Conservation (phyloP, 1,139 yeast genomes). For the Lodderomyces margitis region DNA sequence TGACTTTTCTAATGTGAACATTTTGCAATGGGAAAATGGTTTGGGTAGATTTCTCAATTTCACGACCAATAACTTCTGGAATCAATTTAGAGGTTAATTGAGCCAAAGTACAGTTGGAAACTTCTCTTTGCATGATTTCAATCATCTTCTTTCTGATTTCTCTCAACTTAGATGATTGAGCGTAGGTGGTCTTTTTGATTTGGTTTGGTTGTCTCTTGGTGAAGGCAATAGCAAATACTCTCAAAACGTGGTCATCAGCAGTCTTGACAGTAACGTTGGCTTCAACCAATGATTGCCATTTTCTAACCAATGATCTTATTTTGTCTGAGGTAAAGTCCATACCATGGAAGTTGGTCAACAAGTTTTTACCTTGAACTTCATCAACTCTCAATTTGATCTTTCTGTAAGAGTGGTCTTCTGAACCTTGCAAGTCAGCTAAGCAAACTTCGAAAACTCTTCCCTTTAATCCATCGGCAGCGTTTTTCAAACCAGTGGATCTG, state of each 20-base stretch:
- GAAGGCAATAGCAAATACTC: conserved; percentile 53
- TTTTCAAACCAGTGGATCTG: conserved; percentile 52
- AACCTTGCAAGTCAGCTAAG: conserved; percentile 52
- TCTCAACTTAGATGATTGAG: conserved; percentile 51
- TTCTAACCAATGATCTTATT: conserved; percentile 52
- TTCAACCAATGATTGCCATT: conserved; percentile 55
- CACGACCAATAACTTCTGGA: conserved; percentile 55
- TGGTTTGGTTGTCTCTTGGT: conserved; percentile 54
- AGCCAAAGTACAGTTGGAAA: conserved; percentile 48
- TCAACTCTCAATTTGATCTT: conserved; percentile 53
- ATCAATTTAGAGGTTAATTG: conserved; percentile 52
- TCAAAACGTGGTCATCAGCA: conserved; percentile 49
- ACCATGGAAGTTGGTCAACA: conserved; percentile 55
- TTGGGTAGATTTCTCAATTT: conserved; percentile 52
- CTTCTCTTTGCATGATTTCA: conserved; percentile 54
- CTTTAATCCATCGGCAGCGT: conserved; percentile 53
- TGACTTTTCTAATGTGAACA: conserved; percentile 53
- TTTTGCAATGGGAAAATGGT: conserved; percentile 52
- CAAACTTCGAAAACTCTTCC: conserved; percentile 52
- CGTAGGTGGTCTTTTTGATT: conserved; percentile 51
- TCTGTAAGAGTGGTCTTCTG: conserved; percentile 54
- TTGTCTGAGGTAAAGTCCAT: conserved; percentile 51
- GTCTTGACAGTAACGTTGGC: conserved; percentile 53
- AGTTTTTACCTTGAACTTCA: conserved; percentile 54
- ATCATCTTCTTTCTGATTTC: conserved; percentile 52